These are phyloP conservation scores for Fusarium drepaniforme DNA, from an alignment of 2,329 filamentous ascomycete species.

Conservation along the genomic window DNA sequence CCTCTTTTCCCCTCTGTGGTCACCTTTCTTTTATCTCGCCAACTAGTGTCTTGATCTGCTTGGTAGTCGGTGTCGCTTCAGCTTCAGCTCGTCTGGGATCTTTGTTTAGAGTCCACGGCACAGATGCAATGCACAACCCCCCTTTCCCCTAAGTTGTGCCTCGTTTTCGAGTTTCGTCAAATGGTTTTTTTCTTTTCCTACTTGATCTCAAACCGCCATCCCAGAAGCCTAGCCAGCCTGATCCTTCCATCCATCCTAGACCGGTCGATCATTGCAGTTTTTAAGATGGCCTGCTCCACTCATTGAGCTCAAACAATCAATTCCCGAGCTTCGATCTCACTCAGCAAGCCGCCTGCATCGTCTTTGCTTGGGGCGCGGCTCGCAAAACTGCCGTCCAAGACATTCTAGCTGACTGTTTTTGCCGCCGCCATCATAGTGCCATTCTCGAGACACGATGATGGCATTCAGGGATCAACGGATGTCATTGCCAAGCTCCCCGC, in stretches of 20 bases:
- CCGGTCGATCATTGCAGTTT: constrained; percentile 24
- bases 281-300: constrained; percentile 23
- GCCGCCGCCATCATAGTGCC: background rate
- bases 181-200: constrained; percentile 5
- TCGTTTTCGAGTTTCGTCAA: background rate
- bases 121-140: constrained; percentile 1
- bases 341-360: constrained; percentile 22
- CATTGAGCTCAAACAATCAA: constrained; percentile 12
- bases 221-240: constrained; percentile 13
- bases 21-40: constrained; percentile 18
- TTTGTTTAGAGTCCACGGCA: background rate
- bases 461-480: background rate
- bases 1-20: constrained; percentile 12
- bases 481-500: background rate
- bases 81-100: constrained; percentile 13
- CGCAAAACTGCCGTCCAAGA: background rate
- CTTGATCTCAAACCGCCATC: constrained; percentile 9
- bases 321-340: constrained; percentile 22
- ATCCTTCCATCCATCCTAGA: constrained; percentile 13
- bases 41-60: constrained; percentile 18
- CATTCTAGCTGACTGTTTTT: background rate
- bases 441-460: background rate
- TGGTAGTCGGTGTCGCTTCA: constrained; percentile 5
- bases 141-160: constrained; percentile 5
- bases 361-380: background rate